phyloP scores from a whole-genome alignment of 2,329 filamentous ascomycete species.

The Ampelomyces quisqualis region DNA sequence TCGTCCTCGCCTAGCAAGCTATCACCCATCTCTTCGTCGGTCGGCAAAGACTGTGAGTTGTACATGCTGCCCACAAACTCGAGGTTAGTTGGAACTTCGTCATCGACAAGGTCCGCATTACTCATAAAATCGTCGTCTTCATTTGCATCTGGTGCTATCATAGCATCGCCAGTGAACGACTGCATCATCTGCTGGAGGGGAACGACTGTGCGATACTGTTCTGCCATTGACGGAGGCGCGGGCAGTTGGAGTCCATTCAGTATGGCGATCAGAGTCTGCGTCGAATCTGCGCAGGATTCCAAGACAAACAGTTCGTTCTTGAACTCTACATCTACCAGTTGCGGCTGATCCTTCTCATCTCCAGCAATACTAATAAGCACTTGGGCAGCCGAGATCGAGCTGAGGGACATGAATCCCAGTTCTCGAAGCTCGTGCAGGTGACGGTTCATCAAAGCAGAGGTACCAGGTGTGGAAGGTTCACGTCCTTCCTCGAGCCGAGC shows the following conservation, averaged over 20 bases:
- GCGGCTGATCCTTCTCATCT: constrained; percentile 59
- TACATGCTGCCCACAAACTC: constrained; percentile 60
- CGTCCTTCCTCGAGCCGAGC: constrained; percentile 46
- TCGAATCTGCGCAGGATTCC: constrained; percentile 96
- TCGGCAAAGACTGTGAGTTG: constrained; percentile 45
- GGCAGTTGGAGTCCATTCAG: constrained; percentile 81
- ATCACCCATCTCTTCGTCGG: constrained; percentile 46
- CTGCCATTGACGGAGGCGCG: constrained; percentile 74
- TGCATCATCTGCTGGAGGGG: constrained; percentile 85
- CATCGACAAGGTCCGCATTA: constrained; percentile 42
- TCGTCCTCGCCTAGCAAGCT: constrained; percentile 47
- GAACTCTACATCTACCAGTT: constrained; percentile 75
- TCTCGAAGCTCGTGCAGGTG: constrained; percentile 56
- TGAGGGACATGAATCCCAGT: constrained; percentile 80
- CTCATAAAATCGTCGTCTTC: constrained; percentile 49
- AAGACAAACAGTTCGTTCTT: constrained; percentile 84
- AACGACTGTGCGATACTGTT: constrained; percentile 84
- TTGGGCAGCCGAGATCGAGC: constrained; percentile 80
- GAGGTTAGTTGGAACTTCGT: constrained; percentile 44
- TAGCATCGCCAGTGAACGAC: constrained; percentile 85
- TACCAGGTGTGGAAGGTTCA: constrained; percentile 9
- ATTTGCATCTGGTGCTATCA: constrained; percentile 61
- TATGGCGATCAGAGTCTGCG: constrained; percentile 81
- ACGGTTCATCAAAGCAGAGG: constrained; percentile 31
- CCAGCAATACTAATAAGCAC: constrained; percentile 62